These are phyloP conservation scores for Laguncularia racemosa DNA, from an alignment of 345 rosid genomes.

Conservation along the genomic window DNA sequence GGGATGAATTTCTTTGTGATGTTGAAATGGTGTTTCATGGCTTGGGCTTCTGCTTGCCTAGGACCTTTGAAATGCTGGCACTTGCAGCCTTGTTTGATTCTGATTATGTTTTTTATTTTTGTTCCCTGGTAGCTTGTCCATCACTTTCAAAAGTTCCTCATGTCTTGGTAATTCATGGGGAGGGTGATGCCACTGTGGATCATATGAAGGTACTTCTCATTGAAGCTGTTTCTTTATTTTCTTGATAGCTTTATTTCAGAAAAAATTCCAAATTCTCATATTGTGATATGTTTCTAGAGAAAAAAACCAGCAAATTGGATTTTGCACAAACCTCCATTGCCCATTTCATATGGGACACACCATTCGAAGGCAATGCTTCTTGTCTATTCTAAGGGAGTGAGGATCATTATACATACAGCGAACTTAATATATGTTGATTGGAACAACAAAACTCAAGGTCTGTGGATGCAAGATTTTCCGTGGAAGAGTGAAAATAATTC, in stretches of 20 bases:
- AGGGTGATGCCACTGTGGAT: slow-evolving; percentile 67
- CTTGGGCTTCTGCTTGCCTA: slow-evolving; percentile 4
- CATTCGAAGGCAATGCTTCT: slow-evolving; percentile 94
- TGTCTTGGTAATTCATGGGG: slow-evolving; percentile 87
- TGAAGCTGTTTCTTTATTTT: background rate
- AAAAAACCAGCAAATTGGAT: slow-evolving; percentile 78
- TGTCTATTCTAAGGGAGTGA: slow-evolving; percentile 70
- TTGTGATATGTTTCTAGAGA: slow-evolving; percentile 33
- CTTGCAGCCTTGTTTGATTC: background rate
- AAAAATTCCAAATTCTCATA: no score
- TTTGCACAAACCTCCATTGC: slow-evolving; percentile 81
- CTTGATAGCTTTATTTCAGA: background rate
- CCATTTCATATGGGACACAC: slow-evolving; percentile 87
- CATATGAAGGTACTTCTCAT: slow-evolving; percentile 61
- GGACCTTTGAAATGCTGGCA: background rate
- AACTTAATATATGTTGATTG: slow-evolving; percentile 87
- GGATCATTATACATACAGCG: slow-evolving; percentile 87
- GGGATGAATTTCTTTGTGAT: no score
- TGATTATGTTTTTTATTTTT: background rate
- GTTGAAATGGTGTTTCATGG: background rate
- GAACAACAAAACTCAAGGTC: slow-evolving; percentile 95
- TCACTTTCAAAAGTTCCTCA: slow-evolving; percentile 55
- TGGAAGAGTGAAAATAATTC: slow-evolving; percentile 65
- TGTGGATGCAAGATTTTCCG: slow-evolving; percentile 99
- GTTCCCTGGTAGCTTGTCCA: slow-evolving; percentile 60